These are phyloP conservation scores for Pterocarpus macrocarpus DNA, from an alignment of 306 rosid genomes.

Conservation along the genomic window DNA sequence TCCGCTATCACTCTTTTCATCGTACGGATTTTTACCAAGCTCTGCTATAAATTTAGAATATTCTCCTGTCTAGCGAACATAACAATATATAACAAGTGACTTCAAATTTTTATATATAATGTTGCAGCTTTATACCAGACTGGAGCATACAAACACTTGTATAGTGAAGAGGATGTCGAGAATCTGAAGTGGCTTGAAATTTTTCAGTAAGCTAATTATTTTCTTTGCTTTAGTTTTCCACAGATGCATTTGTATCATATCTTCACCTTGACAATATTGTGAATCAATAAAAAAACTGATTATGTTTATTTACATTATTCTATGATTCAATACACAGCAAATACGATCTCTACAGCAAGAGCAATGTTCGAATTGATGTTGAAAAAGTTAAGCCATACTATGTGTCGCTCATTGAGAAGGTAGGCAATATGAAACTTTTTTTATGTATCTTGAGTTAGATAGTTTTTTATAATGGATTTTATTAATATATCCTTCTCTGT, in stretches of 20 bases:
- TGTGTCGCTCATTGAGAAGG: slow-evolving; percentile 72
- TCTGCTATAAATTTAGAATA: neutral
- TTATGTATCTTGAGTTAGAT: no score
- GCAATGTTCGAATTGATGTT: slow-evolving; percentile 61
- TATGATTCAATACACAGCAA: slow-evolving; percentile 52
- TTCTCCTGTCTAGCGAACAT: neutral
- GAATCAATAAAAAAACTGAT: neutral
- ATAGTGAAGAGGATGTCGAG: slow-evolving; percentile 65
- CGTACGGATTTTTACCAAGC: slow-evolving; percentile 48
- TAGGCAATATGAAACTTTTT: neutral
- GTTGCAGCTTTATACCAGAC: slow-evolving; percentile 61
- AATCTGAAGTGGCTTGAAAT: slow-evolving; percentile 71
- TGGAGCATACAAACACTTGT: slow-evolving; percentile 66
- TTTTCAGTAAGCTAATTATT: slow-evolving; percentile 58
- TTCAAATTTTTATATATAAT: neutral
- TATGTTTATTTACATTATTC: neutral
- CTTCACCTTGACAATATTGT: neutral
- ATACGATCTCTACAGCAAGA: slow-evolving; percentile 79
- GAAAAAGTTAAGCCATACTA: slow-evolving; percentile 76
- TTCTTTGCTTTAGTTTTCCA: neutral
- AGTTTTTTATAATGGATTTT: neutral
- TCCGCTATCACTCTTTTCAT: slow-evolving; percentile 73
- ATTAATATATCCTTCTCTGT: neutral
- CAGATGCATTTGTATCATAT: neutral
- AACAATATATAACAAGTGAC: neutral